Evolutionary conservation across 441 rosid genomes (phyloP).

Genomic region (Eruca vesicaria): DNA sequence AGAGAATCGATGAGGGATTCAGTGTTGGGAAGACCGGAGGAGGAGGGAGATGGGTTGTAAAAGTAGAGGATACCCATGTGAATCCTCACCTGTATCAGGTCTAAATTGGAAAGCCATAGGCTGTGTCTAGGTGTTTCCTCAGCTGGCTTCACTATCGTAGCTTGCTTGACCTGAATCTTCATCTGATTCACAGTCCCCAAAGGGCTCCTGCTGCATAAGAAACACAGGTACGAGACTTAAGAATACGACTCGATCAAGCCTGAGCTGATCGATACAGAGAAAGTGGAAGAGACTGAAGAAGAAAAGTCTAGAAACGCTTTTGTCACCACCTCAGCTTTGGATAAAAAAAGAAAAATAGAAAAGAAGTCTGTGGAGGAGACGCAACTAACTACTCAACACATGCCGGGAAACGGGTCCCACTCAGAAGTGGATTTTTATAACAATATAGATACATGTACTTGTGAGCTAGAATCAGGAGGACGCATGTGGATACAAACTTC

Average conservation of each 20-base stretch:
- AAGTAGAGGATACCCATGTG: constrained; percentile 33
- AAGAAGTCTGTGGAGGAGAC: background rate
- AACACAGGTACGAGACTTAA: too few species aligned
- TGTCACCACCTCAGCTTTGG: background rate
- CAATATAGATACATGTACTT: background rate
- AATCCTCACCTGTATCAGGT: constrained; percentile 8
- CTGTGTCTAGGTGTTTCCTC: constrained; percentile 28
- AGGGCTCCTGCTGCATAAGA: too few species aligned
- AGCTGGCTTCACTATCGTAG: constrained; percentile 32
- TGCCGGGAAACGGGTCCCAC: background rate
- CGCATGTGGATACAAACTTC: background rate
- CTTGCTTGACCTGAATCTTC: constrained; percentile 36
- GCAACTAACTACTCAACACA: background rate
- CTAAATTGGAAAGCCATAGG: constrained; percentile 38
- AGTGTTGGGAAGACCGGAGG: constrained; percentile 19
- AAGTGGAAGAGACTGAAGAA: background rate
- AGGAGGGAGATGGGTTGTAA: constrained; percentile 26
- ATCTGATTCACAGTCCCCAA: background rate
- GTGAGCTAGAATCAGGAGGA: too few species aligned
- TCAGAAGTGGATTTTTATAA: background rate
- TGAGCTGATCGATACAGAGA: background rate
- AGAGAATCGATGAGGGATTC: constrained; percentile 34
- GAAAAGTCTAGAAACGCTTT: background rate
- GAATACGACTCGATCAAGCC: too few species aligned
- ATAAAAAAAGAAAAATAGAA: background rate